Evolutionary conservation across 108 stramenopile genomes (phyloP).

Genomic region (Nitzschia inconspicua): DNA sequence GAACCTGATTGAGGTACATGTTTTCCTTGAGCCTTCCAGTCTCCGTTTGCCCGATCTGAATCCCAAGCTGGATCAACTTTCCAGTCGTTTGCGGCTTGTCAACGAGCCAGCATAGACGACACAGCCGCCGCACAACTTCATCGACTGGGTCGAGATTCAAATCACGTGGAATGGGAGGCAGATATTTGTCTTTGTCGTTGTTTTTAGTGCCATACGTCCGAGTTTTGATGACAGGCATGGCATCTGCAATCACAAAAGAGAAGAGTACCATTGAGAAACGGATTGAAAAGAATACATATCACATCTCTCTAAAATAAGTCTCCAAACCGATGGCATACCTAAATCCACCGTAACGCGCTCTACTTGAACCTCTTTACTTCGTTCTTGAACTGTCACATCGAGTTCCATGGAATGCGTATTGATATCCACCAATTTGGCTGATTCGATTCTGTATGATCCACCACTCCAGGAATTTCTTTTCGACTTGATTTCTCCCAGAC

Average conservation of each 20-base stretch:
- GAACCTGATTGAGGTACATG: conserved; percentile 83
- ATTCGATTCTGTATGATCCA: conserved; percentile 50
- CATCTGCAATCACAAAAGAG: conserved; percentile 7
- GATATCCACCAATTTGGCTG: conserved; percentile 52
- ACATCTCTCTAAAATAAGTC: neutral
- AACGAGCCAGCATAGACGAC: conserved; percentile 69
- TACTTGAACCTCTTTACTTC: conserved; percentile 3
- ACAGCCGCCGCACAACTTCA: conserved; percentile 63
- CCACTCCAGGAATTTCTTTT: conserved; percentile 75
- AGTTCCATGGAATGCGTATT: conserved; percentile 35
- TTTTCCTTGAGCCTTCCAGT: conserved; percentile 56
- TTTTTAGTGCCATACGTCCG: neutral
- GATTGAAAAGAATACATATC: neutral
- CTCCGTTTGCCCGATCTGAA: conserved; percentile 65
- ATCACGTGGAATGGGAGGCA: conserved; percentile 41
- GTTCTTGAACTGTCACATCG: conserved; percentile 32
- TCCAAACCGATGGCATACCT: conserved; percentile 2
- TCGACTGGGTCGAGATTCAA: conserved; percentile 46
- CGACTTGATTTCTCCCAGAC: conserved; percentile 44
- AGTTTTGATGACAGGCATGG: conserved; percentile 9
- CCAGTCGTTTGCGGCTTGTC: conserved; percentile 64
- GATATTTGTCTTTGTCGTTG: neutral
- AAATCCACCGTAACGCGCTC: conserved; percentile 19
- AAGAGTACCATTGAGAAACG: neutral
- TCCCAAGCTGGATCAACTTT: conserved; percentile 75